Conservation (phyloP, 768 basidiomycete species). For the Lactarius trivialis region DNA sequence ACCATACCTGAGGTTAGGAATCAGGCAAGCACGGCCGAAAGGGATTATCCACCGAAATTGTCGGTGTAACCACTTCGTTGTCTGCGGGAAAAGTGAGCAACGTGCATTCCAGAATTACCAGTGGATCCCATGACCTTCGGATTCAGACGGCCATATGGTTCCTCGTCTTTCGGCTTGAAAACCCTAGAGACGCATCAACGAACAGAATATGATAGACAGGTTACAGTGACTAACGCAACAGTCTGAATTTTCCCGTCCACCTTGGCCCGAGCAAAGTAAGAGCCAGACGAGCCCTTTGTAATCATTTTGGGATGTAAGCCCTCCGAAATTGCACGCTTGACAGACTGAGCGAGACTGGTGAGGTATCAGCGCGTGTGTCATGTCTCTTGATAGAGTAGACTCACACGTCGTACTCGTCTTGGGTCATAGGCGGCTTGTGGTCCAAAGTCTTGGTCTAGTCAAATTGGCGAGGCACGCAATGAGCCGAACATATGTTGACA, state of each 20-base stretch:
- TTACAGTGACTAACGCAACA: constrained; percentile 53
- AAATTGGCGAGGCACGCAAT: background rate
- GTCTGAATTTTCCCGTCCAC: constrained; percentile 70
- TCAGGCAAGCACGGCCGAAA: constrained; percentile 82
- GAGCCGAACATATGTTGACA: background rate
- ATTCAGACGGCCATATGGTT: constrained; percentile 82
- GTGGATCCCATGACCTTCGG: constrained; percentile 52
- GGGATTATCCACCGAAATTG: constrained; percentile 87
- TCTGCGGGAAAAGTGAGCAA: constrained; percentile 36
- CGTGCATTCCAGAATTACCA: background rate
- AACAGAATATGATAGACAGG: background rate
- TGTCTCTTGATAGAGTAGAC: constrained; percentile 25
- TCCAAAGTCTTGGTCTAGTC: constrained; percentile 70
- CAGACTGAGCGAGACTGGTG: constrained; percentile 52
- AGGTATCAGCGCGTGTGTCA: constrained; percentile 11
- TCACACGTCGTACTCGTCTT: constrained; percentile 65
- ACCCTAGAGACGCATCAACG: constrained; percentile 41
- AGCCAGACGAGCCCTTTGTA: constrained; percentile 80
- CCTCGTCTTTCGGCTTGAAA: constrained; percentile 89
- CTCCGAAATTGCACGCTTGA: constrained; percentile 61
- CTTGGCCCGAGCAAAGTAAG: constrained; percentile 86
- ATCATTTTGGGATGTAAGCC: constrained; percentile 91
- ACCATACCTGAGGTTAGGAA: constrained; percentile 75
- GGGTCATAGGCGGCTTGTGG: constrained; percentile 69
- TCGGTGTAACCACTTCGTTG: constrained; percentile 85